Conservation (phyloP, 1,284 basidiomycete genomes). For the Papiliotrema terrestris region DNA sequence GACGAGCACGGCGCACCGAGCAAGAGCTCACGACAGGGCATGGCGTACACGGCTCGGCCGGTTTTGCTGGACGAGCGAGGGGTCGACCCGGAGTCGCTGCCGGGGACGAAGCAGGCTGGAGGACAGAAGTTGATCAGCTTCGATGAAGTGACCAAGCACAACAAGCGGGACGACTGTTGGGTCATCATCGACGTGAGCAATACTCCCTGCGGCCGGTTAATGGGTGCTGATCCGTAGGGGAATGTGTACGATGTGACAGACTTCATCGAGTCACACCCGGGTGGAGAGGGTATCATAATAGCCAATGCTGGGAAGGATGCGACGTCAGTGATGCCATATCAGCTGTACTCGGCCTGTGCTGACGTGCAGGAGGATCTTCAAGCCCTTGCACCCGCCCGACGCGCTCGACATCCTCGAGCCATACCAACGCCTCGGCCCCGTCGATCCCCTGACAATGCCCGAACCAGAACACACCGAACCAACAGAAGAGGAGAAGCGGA, state of each 20-base stretch:
- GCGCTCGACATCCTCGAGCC: conserved; percentile 48
- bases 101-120: conserved; percentile 28
- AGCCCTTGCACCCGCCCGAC: conserved; percentile 51
- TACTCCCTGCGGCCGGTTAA: not conserved
- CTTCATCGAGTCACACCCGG: conserved; percentile 57
- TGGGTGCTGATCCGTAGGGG: conserved; percentile 17
- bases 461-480: conserved; percentile 53
- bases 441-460: conserved; percentile 58
- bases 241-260: conserved; percentile 64
- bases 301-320: conserved; percentile 35
- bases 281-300: conserved; percentile 31
- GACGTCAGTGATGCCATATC: conserved; percentile 15
- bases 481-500: conserved; percentile 67
- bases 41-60: not conserved
- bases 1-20: too few relatives aligned
- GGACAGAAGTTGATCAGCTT: conserved; percentile 49
- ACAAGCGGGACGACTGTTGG: conserved; percentile 63
- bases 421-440: conserved; percentile 66
- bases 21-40: not conserved
- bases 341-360: too few relatives aligned
- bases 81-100: conserved; percentile 5
- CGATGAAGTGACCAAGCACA: conserved; percentile 57
- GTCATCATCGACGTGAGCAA: conserved; percentile 64
- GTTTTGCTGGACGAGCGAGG: conserved; percentile 1
- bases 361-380: conserved; percentile 46